These are phyloP conservation scores for Trypanosoma brucei DNA, from an alignment of 208 protist genomes.

Conservation along the genomic window DNA sequence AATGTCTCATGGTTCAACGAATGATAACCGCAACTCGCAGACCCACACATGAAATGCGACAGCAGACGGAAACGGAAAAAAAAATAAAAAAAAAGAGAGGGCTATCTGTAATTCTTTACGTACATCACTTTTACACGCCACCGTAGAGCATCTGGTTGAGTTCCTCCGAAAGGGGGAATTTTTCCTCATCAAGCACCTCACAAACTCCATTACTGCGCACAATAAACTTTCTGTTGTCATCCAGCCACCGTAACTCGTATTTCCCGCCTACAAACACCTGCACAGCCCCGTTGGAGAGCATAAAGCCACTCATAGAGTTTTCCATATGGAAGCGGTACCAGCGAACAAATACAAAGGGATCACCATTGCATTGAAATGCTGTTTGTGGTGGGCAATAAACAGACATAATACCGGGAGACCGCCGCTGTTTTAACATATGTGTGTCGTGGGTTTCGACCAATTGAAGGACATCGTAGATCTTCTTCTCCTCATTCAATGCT, in stretches of 20 bases:
- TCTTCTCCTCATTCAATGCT: slow-evolving; percentile 41
- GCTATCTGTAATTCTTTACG: no score
- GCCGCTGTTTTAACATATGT: slow-evolving; percentile 79
- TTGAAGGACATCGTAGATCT: slow-evolving; percentile 61
- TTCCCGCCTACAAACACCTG: slow-evolving; percentile 80
- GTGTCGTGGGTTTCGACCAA: slow-evolving; percentile 67
- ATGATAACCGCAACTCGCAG: no score
- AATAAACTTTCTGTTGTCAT: slow-evolving; percentile 75
- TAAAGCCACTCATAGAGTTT: slow-evolving; percentile 57
- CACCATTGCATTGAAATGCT: slow-evolving; percentile 50
- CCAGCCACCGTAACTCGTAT: slow-evolving; percentile 85
- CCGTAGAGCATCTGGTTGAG: background rate
- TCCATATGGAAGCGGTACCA: slow-evolving; percentile 84
- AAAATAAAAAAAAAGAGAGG: no score
- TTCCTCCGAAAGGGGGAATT: slow-evolving; percentile 41
- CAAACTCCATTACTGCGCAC: slow-evolving; percentile 80
- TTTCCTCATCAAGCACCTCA: slow-evolving; percentile 72
- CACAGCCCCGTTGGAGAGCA: slow-evolving; percentile 81
- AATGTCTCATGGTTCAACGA: no score
- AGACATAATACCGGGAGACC: slow-evolving; percentile 73
- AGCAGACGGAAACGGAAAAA: no score
- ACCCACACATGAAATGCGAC: no score
- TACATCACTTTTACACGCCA: no score
- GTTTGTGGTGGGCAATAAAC: slow-evolving; percentile 74
- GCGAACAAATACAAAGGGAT: slow-evolving; percentile 80